These are phyloP conservation scores for Xylariaceae sp. DNA, from an alignment of 2,329 filamentous ascomycete species.

Conservation along the genomic window DNA sequence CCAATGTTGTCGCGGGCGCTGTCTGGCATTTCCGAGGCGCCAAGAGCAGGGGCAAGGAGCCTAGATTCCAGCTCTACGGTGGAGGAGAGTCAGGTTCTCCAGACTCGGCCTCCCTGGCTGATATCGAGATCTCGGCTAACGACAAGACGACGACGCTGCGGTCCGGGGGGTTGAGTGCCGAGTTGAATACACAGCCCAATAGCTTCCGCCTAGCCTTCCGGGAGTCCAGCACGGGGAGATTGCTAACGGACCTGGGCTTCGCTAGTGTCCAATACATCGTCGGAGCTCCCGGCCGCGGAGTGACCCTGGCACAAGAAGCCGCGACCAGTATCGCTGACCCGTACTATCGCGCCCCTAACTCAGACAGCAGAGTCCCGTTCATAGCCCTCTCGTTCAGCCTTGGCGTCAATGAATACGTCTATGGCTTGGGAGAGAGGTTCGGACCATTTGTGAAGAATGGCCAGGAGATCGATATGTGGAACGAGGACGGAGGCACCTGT, in stretches of 20 bases:
- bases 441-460: background rate
- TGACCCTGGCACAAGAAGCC: background rate
- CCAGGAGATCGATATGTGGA: conserved; percentile 1
- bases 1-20: background rate
- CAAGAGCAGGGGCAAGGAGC: background rate
- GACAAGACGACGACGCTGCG: background rate
- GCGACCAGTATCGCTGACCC: conserved; percentile 1
- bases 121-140: background rate
- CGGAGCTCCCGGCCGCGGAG: background rate
- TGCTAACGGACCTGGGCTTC: background rate
- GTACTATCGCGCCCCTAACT: background rate
- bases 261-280: conserved; percentile 1
- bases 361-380: background rate
- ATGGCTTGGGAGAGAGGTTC: conserved; percentile 1
- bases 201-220: conserved; percentile 1
- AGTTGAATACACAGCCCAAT: background rate
- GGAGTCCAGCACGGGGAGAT: background rate
- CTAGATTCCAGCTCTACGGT: conserved; percentile 1
- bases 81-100: background rate
- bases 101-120: background rate
- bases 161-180: background rate
- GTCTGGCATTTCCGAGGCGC: background rate
- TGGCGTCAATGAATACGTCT: background rate
- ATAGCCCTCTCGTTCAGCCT: background rate
- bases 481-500: conserved; percentile 1